Base-by-base conservation (phyloP, 2,329 filamentous ascomycete species). In the Dactylonectria estremocensis region DNA sequence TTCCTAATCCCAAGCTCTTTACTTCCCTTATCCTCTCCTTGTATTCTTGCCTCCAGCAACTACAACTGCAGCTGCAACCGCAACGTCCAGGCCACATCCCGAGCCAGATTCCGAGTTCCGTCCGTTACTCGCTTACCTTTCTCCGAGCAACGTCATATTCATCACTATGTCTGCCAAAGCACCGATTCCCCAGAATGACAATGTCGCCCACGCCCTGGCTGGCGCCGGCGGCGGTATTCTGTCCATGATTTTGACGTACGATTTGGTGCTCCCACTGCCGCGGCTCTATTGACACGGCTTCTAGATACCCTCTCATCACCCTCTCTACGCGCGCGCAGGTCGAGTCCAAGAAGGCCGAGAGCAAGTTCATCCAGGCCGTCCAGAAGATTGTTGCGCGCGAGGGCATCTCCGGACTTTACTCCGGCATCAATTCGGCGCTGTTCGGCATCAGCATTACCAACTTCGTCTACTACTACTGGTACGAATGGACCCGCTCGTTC, bases 381-480 rank as follows among this genome's bases (percentile, higher is more conserved):
- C 90, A 91, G 75, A 90, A 91, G 76, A 98, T 99, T 79, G 88
- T 99, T 71, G 92, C 95, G 75, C 93, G 96, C 75, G 96, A 99
- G 83, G 96, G 96, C 76, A 85, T 98, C 64, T 85, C 89, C 2
- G 96, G 96, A 35, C 90, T 99, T 40, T 99, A 98, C 80, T 91
- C 96, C 7, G 96, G 96, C 48, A 90, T 99, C 67, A 94, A 97
- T 81, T 97, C 93, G 69, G 96, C 96, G 58, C 87, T 99, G 52
- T 98, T 99, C 82, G 96, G 96, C 80, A 98, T 99, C 85, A 96
- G 93, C 82, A 92, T 99, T 75, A 99, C 96, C 76, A 99, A 99
- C 86, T 99, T 99, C 80, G 95, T 99, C 54, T 99, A 99, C 88
- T 99, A 99, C 85, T 99, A 98, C 87, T 99, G 94, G 95, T 99